Conservation (phyloP, 164 flowering plant species). For the Tetracentron sinense region DNA sequence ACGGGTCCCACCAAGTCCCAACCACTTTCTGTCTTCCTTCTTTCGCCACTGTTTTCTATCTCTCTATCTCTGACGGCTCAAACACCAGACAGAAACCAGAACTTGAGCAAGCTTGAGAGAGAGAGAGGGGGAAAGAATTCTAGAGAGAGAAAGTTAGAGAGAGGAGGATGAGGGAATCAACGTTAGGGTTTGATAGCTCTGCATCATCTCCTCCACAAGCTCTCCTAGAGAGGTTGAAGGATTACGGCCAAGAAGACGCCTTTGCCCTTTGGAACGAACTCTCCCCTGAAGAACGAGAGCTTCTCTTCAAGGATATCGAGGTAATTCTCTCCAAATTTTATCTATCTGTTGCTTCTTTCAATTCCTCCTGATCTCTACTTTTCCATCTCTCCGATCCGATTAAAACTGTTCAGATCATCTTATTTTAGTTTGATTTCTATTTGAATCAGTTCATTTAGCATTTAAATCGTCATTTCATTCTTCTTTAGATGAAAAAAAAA, state of each 20-base stretch:
- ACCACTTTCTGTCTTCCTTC: too few species aligned
- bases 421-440: too few species aligned
- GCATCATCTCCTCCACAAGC: conserved; percentile 60
- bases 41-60: too few species aligned
- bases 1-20: too few species aligned
- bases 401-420: not conserved
- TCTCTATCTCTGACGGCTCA: too few species aligned
- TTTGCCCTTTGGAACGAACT: conserved; percentile 95
- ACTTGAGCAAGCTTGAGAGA: conserved; percentile 5
- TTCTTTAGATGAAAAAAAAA: too few species aligned
- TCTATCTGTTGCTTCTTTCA: too few species aligned
- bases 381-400: not conserved
- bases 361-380: conserved; percentile 3
- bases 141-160: too few species aligned
- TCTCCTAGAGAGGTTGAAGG: conserved; percentile 82
- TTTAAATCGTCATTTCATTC: too few species aligned
- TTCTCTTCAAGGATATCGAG: conserved; percentile 82
- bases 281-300: conserved; percentile 64
- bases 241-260: conserved; percentile 86
- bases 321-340: conserved; percentile 22
- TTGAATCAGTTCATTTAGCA: too few species aligned
- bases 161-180: conserved; percentile 23
- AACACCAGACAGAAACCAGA: too few species aligned
- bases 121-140: not conserved
- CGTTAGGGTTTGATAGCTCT: not conserved